phyloP scores from a whole-genome alignment of 2,329 filamentous ascomycete species.

The Neofusicoccum kwambonambiense region DNA sequence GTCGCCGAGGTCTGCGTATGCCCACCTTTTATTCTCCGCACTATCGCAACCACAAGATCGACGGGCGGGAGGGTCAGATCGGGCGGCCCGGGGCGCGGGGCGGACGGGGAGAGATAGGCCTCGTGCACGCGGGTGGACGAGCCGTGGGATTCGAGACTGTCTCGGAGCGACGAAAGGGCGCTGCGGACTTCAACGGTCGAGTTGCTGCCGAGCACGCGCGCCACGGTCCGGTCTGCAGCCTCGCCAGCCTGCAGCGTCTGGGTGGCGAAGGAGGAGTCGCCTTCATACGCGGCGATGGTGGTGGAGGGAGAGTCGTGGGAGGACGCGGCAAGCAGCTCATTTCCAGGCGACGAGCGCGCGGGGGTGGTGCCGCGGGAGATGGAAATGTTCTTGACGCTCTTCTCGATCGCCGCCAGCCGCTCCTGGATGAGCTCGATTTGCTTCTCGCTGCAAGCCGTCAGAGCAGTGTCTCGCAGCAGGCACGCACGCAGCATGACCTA shows the following conservation, averaged over 20 bases:
- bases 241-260: slow-evolving; percentile 50
- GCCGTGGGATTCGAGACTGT: slow-evolving; percentile 29
- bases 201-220: slow-evolving; percentile 18
- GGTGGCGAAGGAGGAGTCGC: slow-evolving; percentile 49
- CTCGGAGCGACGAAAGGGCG: slow-evolving; percentile 33
- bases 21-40: slow-evolving; percentile 32
- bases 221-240: slow-evolving; percentile 43
- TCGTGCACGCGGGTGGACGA: slow-evolving; percentile 22
- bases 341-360: background rate
- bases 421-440: slow-evolving; percentile 55
- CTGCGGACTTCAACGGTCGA: slow-evolving; percentile 34
- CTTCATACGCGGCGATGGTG: slow-evolving; percentile 44
- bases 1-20: background rate
- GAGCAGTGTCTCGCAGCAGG: background rate
- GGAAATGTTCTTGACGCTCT: slow-evolving; percentile 32
- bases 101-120: background rate
- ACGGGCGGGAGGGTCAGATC: slow-evolving; percentile 33
- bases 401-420: slow-evolving; percentile 50
- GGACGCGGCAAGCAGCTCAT: slow-evolving; percentile 12
- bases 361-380: background rate
- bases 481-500: background rate
- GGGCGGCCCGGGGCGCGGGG: background rate
- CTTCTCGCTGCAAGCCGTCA: slow-evolving; percentile 42
- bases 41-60: slow-evolving; percentile 26
- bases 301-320: slow-evolving; percentile 28